Evolutionary conservation across 202 grass and related monocot genomes (phyloP).

Genomic region (Eragrostis tef): DNA sequence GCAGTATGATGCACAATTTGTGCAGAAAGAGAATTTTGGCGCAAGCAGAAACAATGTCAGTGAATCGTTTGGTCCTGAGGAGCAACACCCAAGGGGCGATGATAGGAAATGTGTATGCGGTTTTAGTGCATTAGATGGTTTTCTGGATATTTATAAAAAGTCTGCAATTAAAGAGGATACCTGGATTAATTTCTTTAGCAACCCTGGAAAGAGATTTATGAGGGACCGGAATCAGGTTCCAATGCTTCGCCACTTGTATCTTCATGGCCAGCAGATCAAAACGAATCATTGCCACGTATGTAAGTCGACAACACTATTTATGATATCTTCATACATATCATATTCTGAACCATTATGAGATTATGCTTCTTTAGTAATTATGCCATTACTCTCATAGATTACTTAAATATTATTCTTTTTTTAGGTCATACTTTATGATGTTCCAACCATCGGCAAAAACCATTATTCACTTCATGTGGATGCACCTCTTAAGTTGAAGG

Average conservation of each 20-base stretch:
- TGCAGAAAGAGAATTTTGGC: conserved; percentile 39
- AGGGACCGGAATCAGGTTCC: conserved; percentile 57
- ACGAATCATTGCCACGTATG: conserved; percentile 85
- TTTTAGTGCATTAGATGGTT: conserved; percentile 57
- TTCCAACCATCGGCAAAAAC: conserved; percentile 65
- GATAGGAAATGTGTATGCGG: conserved; percentile 46
- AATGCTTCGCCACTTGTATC: conserved; percentile 60
- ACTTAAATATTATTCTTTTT: conserved; percentile 41
- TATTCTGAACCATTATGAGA: conserved; percentile 34
- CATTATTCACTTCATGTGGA: conserved; percentile 69
- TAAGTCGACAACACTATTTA: conserved; percentile 62
- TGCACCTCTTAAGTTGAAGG: conserved; percentile 46
- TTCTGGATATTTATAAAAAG: conserved; percentile 57
- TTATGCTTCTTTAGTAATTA: conserved; percentile 7
- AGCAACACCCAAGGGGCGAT: conserved; percentile 16
- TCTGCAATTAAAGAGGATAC: conserved; percentile 58
- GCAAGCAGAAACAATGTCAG: conserved; percentile 39
- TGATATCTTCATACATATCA: conserved; percentile 30
- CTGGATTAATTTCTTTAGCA: conserved; percentile 64
- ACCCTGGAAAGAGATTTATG: conserved; percentile 44
- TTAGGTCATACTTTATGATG: conserved; percentile 86
- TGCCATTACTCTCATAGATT: conserved; percentile 32
- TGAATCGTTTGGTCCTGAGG: conserved; percentile 40
- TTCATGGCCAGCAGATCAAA: conserved; percentile 53
- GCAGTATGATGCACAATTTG: conserved; percentile 7